A percentile compares a stretch with the other conserved stretches of the same genome.
These are phyloP conservation scores for Yarrowia keelungensis DNA, from an alignment of 805 yeast genomes.

Conservation along the genomic window DNA sequence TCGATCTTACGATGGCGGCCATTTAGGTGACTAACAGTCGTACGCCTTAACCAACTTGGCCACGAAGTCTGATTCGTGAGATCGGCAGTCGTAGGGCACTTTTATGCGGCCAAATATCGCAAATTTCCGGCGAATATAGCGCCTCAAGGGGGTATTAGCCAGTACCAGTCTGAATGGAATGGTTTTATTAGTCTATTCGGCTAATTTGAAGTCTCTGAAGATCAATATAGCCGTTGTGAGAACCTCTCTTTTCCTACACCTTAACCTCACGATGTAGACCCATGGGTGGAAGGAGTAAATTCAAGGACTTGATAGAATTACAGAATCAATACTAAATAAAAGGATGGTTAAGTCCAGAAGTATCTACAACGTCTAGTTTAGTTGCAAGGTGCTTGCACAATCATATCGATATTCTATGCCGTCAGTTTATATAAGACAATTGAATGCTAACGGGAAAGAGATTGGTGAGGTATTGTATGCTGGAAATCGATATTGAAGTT, in stretches of 20 bases:
- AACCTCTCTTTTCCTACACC: too few species aligned
- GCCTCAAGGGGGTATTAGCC: too few species aligned
- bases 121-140: background rate
- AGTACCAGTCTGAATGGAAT: too few species aligned
- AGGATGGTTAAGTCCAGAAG: too few species aligned
- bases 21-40: conserved; percentile 30
- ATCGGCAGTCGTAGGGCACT: background rate
- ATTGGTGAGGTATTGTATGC: background rate
- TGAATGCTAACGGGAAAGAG: conserved; percentile 1
- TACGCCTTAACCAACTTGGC: conserved; percentile 37
- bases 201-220: too few species aligned
- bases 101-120: background rate
- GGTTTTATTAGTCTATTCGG: too few species aligned
- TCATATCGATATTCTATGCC: background rate
- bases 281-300: background rate
- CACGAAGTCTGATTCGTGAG: conserved; percentile 36
- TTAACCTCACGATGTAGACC: background rate
- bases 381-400: background rate
- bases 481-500: background rate
- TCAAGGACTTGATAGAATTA: background rate
- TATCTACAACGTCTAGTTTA: background rate
- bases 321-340: too few species aligned
- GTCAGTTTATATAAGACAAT: background rate
- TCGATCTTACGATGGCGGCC: conserved; percentile 33
- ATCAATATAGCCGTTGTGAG: too few species aligned